Conservation (phyloP, 106 monocot species). For the Cymbidium sinense region DNA sequence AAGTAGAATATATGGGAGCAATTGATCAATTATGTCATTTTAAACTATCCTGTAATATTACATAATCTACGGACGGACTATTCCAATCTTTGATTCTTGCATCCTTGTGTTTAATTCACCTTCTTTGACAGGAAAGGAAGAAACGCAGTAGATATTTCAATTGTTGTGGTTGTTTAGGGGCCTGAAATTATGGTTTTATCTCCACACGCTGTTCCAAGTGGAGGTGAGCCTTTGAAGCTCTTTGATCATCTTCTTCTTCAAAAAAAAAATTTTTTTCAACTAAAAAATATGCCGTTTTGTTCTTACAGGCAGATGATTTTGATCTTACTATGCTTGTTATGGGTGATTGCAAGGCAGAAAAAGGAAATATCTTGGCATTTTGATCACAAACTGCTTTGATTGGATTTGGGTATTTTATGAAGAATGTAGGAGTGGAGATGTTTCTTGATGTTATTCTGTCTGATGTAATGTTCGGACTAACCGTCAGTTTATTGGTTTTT, state of each 20-base stretch:
- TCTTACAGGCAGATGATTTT: no score
- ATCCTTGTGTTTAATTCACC: neutral
- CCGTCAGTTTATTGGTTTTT: neutral
- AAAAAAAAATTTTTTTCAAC: neutral
- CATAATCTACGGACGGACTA: no score
- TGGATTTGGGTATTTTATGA: neutral
- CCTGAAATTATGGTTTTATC: neutral
- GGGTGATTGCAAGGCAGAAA: neutral
- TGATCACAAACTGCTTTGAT: neutral
- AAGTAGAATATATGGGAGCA: no score
- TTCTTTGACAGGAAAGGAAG: neutral
- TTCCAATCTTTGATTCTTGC: neutral
- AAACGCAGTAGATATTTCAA: constrained; percentile 3
- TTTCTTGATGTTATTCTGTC: neutral
- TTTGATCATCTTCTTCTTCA: neutral
- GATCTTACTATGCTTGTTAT: no score
- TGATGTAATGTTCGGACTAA: neutral
- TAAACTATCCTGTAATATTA: no score
- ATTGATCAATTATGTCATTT: no score
- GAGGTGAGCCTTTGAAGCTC: neutral
- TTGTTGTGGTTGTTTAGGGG: constrained; percentile 1
- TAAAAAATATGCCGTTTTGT: neutral
- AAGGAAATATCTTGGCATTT: neutral
- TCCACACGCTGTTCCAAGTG: neutral
- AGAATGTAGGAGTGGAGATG: neutral